phyloP scores from a whole-genome alignment of 129 eudicot genomes.

The Flaveria sonorensis region DNA sequence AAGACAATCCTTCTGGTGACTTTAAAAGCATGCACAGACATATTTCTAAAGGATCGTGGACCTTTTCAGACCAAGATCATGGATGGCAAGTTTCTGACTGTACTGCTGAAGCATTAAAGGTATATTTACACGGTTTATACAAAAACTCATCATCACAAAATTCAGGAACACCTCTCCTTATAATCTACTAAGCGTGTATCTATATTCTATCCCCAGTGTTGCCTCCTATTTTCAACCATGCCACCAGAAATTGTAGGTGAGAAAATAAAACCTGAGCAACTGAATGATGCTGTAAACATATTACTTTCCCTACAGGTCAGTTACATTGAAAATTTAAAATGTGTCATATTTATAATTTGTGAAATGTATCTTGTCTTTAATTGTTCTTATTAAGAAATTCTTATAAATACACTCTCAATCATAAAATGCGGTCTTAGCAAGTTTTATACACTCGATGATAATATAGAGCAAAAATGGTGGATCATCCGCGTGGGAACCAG shows the following conservation, averaged over 20 bases:
- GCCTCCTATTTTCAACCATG: slow-evolving; percentile 70
- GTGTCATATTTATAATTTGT: background rate
- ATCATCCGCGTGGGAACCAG: slow-evolving; percentile 86
- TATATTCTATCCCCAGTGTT: slow-evolving; percentile 47
- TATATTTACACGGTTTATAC: slow-evolving; percentile 7
- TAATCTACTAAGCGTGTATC: background rate
- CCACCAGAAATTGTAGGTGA: slow-evolving; percentile 83
- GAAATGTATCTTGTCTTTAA: background rate
- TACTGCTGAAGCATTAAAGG: slow-evolving; percentile 90
- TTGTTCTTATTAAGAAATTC: background rate
- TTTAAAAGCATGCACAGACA: slow-evolving; percentile 78
- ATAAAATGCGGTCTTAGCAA: slow-evolving; percentile 4
- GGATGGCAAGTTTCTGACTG: slow-evolving; percentile 97
- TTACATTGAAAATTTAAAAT: background rate
- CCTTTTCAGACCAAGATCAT: slow-evolving; percentile 91
- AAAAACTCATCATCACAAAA: slow-evolving; percentile 12
- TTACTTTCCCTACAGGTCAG: slow-evolving; percentile 78
- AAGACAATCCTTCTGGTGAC: slow-evolving; percentile 83
- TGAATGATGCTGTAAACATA: slow-evolving; percentile 74
- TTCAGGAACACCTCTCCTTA: no score
- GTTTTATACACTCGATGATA: background rate
- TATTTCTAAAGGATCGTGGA: slow-evolving; percentile 87
- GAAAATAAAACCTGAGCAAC: slow-evolving; percentile 50
- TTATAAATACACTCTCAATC: background rate
- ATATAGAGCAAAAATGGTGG: slow-evolving; percentile 91